Evolutionary conservation across 2,329 filamentous ascomycete genomes (phyloP).

Genomic region (Pyricularia pennisetigena): DNA sequence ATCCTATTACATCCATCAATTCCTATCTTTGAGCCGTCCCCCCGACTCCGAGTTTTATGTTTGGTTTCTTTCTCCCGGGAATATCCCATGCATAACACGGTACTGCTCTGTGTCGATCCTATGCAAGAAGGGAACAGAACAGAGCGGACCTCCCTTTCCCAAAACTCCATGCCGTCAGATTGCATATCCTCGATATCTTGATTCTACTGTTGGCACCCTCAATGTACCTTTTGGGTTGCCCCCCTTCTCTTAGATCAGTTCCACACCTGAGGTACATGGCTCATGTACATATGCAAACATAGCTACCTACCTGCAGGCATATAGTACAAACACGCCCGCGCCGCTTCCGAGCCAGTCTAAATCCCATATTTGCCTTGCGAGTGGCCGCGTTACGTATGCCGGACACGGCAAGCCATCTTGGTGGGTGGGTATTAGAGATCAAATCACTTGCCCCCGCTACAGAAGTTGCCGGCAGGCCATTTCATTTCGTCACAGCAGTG

Average conservation of each 20-base stretch:
- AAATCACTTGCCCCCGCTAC: not conserved
- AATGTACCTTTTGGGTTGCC: no score
- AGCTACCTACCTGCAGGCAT: not conserved
- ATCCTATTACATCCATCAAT: not conserved
- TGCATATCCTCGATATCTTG: not conserved
- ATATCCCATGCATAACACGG: not conserved
- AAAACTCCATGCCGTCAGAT: not conserved
- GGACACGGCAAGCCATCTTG: not conserved
- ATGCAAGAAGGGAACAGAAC: not conserved
- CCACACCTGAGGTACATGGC: not conserved
- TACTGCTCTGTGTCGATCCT: not conserved
- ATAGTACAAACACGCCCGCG: not conserved
- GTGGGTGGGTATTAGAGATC: not conserved
- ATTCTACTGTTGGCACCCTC: not conserved
- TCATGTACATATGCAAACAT: not conserved
- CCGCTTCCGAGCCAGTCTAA: not conserved
- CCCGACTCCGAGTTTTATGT: not conserved
- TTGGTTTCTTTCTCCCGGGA: not conserved
- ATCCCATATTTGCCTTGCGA: not conserved
- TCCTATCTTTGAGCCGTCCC: not conserved
- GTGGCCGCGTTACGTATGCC: not conserved
- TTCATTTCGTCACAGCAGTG: not conserved
- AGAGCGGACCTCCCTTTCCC: not conserved
- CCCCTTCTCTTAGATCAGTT: not conserved
- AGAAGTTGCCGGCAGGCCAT: not conserved